Evolutionary conservation across 495 filamentous ascomycete genomes (phyloP), one percentile per base, ranked within the genome.

Genomic region (Aspergillus wentii): DNA sequence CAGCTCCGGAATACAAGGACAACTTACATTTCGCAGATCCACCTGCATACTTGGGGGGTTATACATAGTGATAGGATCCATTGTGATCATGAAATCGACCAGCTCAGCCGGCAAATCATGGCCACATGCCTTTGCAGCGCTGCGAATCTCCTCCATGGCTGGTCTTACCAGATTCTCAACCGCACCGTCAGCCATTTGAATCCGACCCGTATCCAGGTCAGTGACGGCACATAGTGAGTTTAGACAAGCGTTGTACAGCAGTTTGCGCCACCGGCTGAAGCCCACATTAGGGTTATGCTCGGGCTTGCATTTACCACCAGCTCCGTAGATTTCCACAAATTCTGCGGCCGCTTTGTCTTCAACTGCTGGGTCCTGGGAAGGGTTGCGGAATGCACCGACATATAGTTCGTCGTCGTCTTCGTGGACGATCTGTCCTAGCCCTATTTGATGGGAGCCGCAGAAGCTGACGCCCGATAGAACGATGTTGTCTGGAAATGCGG

Each of bases 381-480:
- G 59, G 21, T 66, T 68, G 6, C 43, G n/a, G 35, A 74, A 77
- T 2, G 65, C 46, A 17, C 75, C 75, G 10, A 78, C 48, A 5
- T 53, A 44, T 3, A 71, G 50, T 3, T 38, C 28, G 40, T 72
- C 68, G 11, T 31, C 40, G 34, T 66, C 61, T 10, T 70, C 51
- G 32, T 78, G 72, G 3, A 58, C 36, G 46, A 79, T 73, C 9
- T 50, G 40, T 0, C 75, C 76, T 0, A 52, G 64, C 3, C 37
- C 21, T 0, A 55, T 54, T 47, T 83, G 72, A 15, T 61, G 64
- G 1, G 69, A 57, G 28, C 69, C 67, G 33, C 73, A 75, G n/a
- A 72, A 56, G 10, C 58, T 62, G 14, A 83, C 66, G 4, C 75
- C 71, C 3, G 68, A 74, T 4, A 82, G 52, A 18, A 77, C 45